Evolutionary conservation across 1,284 basidiomycete genomes (phyloP).

Genomic region (Pseudozyma pruni): DNA sequence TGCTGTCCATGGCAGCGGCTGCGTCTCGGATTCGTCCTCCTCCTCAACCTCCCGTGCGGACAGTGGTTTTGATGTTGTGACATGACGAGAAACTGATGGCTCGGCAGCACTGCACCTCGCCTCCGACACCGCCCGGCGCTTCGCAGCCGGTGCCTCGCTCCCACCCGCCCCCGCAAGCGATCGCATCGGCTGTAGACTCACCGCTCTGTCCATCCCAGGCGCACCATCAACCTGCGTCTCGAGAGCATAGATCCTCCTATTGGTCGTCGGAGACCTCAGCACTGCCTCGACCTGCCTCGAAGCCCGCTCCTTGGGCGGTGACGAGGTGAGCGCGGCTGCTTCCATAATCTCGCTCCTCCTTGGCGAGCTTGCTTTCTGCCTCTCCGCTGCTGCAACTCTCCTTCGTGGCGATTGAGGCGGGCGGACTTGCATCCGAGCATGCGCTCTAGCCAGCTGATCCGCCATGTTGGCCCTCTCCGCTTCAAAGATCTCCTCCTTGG

Average conservation of each 20-base stretch:
- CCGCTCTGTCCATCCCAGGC: background rate
- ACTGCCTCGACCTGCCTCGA: constrained; percentile 1
- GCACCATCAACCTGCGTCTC: constrained; percentile 31
- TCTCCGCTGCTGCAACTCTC: background rate
- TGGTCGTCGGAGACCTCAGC: constrained; percentile 33
- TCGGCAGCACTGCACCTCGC: background rate
- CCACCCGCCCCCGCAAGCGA: no score
- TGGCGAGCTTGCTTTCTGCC: background rate
- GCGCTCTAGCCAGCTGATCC: constrained; percentile 24
- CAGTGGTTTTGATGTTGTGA: background rate
- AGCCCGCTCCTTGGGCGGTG: background rate
- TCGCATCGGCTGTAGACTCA: constrained; percentile 10
- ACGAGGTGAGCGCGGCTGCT: constrained; percentile 4
- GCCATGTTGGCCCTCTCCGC: constrained; percentile 14
- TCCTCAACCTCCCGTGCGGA: background rate
- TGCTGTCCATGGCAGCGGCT: constrained; percentile 15
- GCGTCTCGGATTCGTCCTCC: constrained; percentile 20
- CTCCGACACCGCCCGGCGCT: constrained; percentile 13
- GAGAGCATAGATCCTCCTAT: constrained; percentile 41
- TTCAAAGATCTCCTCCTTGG: constrained; percentile 8
- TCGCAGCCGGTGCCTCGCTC: background rate
- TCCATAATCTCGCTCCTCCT: constrained; percentile 3
- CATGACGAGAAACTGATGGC: background rate
- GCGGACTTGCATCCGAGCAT: constrained; percentile 19
- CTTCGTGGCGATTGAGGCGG: background rate